phyloP scores from a whole-genome alignment of 768 basidiomycete genomes.

The Pulveroboletus frians region DNA sequence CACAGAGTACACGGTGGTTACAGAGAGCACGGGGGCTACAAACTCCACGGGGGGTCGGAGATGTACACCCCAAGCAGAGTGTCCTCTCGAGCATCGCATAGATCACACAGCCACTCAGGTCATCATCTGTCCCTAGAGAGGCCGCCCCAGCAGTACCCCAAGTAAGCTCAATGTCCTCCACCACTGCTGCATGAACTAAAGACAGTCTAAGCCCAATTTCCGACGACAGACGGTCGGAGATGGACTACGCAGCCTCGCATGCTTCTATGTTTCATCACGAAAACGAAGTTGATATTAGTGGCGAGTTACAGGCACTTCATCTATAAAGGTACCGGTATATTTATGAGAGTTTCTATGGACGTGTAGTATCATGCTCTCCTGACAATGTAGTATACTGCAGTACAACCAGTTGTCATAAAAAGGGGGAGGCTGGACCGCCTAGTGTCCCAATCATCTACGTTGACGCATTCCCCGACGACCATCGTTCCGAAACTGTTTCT shows the following conservation, averaged over 20 bases:
- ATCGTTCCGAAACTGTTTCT: conserved; percentile 2
- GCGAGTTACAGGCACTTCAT: conserved; percentile 19
- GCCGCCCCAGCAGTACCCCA: conserved; percentile 10
- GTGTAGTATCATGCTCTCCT: conserved; percentile 4
- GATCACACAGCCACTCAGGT: conserved; percentile 17
- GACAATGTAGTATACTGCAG: conserved; percentile 5
- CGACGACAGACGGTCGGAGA: conserved; percentile 26
- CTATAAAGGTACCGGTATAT: conserved; percentile 14
- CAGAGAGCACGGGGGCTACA: conserved; percentile 14
- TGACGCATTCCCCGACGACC: neutral
- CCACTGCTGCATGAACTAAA: conserved; percentile 4
- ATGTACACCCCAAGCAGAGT: conserved; percentile 15
- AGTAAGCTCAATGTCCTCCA: conserved; percentile 13
- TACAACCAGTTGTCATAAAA: neutral
- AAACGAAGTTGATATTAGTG: conserved; percentile 22
- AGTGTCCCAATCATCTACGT: neutral
- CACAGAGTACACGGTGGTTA: conserved; percentile 13
- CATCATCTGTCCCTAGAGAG: conserved; percentile 18
- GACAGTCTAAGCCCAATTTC: conserved; percentile 12
- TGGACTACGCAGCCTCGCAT: conserved; percentile 17
- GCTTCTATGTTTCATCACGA: conserved; percentile 12
- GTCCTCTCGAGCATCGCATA: conserved; percentile 27
- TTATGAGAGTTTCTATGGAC: conserved; percentile 2
- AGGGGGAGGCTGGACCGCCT: neutral
- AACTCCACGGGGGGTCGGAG: conserved; percentile 12